Percentiles rank a stretch among this genome's conserved stretches.
Evolutionary conservation across 1,139 yeast species (phyloP).

Genomic region (Zhuliangozyma parablackwelliae): DNA sequence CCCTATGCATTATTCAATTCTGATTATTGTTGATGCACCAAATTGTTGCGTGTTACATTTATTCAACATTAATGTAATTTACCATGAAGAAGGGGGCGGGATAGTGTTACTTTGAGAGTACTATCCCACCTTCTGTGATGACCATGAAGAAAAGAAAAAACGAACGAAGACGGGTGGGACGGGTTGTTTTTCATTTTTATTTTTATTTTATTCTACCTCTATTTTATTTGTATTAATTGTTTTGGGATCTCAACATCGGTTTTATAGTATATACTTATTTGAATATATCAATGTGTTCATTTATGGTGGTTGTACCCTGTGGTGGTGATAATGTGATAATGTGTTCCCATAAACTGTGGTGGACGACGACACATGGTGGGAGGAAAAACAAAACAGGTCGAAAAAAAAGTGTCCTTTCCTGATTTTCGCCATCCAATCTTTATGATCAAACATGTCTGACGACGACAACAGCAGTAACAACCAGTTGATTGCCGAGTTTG

Average conservation of each 20-base stretch:
- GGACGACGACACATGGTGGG: no score
- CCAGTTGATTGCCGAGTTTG: conserved; percentile 48
- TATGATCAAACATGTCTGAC: conserved; percentile 15
- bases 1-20: conserved; percentile 33
- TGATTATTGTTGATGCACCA: conserved; percentile 35
- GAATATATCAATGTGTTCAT: conserved; percentile 1
- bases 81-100: background rate
- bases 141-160: conserved; percentile 1
- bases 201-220: conserved; percentile 17
- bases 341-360: no score
- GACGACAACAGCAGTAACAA: conserved; percentile 7
- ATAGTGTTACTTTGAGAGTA: background rate
- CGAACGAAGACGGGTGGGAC: background rate
- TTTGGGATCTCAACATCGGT: conserved; percentile 35
- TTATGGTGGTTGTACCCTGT: background rate
- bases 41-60: conserved; percentile 45
- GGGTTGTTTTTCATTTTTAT: conserved; percentile 8
- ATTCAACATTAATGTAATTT: conserved; percentile 66
- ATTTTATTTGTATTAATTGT: conserved; percentile 14
- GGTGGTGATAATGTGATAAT: no score
- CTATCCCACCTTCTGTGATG: background rate
- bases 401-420: background rate
- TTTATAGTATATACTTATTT: conserved; percentile 4
- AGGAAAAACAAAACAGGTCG: no score
- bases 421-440: conserved; percentile 10